Evolutionary conservation across 2,329 filamentous ascomycete genomes (phyloP).

Genomic region (Verticillium zaregamsianum): DNA sequence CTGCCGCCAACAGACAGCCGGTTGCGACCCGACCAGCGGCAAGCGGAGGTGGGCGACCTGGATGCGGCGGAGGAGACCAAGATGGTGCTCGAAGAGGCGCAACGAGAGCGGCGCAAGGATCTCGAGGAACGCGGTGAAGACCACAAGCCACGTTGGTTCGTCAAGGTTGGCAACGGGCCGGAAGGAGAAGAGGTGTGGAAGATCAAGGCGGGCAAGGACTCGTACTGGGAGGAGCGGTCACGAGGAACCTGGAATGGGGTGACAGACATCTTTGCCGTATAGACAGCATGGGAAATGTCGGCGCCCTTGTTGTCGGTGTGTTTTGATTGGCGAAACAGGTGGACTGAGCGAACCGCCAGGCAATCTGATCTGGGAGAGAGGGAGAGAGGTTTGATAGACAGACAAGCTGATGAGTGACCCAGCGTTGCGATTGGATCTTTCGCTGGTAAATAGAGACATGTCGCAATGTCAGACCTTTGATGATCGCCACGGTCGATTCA

Average conservation of each 20-base stretch:
- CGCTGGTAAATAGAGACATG: not conserved
- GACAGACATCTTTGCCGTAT: slow-evolving; percentile 41
- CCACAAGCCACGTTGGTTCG: slow-evolving; percentile 82
- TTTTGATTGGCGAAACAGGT: not conserved
- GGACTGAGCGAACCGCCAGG: not conserved
- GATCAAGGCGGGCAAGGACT: slow-evolving; percentile 74
- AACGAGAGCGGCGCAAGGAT: slow-evolving; percentile 68
- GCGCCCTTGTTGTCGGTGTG: not conserved
- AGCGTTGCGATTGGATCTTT: not conserved
- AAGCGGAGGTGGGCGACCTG: slow-evolving; percentile 75
- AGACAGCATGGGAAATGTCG: not conserved
- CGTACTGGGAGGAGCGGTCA: slow-evolving; percentile 87
- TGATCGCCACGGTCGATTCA: not conserved
- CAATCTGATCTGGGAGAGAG: not conserved
- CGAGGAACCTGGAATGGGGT: slow-evolving; percentile 61
- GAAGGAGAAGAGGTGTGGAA: slow-evolving; percentile 69
- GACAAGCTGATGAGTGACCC: not conserved
- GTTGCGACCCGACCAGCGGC: slow-evolving; percentile 80
- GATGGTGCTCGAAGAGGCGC: slow-evolving; percentile 77
- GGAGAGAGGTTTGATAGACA: not conserved
- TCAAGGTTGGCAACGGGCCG: slow-evolving; percentile 55
- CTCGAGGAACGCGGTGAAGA: slow-evolving; percentile 71
- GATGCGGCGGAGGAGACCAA: slow-evolving; percentile 84
- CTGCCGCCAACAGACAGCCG: slow-evolving; percentile 80
- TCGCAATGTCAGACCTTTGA: not conserved